Percentiles rank a stretch among this genome's conserved stretches.
These are phyloP conservation scores for Miscanthus lutarioriparius DNA, from an alignment of 176 grass and related monocot genomes.

Conservation along the genomic window DNA sequence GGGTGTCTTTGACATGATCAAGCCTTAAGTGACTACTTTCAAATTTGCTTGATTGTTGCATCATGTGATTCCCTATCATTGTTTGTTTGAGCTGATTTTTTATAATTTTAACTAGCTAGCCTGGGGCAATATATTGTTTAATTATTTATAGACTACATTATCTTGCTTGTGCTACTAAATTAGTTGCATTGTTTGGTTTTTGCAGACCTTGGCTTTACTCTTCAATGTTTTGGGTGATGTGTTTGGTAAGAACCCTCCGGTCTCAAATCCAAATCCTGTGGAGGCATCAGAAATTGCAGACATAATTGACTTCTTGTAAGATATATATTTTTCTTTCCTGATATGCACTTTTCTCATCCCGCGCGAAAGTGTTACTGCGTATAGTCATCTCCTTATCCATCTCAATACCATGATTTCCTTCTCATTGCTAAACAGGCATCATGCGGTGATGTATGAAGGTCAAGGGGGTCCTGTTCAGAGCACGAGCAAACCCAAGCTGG, in stretches of 20 bases:
- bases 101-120: background rate
- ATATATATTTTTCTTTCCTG: background rate
- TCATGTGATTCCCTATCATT: background rate
- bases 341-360: background rate
- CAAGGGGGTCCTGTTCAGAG: constrained; percentile 96
- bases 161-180: constrained; percentile 16
- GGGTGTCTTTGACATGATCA: background rate
- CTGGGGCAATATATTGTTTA: background rate
- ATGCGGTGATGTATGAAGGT: constrained; percentile 97
- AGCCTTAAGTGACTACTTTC: background rate
- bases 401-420: background rate
- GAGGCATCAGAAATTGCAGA: constrained; percentile 86
- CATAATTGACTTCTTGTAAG: constrained; percentile 98
- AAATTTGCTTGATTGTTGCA: background rate
- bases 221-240: constrained; percentile 92
- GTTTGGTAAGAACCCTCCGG: constrained; percentile 88
- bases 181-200: constrained; percentile 21
- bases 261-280: constrained; percentile 64
- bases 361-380: background rate
- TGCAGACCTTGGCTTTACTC: constrained; percentile 92
- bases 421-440: constrained; percentile 56
- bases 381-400: background rate
- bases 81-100: background rate
- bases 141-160: background rate
- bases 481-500: constrained; percentile 86